Conservation (phyloP, 2,329 filamentous ascomycete species). For the Anthostomella pinea region DNA sequence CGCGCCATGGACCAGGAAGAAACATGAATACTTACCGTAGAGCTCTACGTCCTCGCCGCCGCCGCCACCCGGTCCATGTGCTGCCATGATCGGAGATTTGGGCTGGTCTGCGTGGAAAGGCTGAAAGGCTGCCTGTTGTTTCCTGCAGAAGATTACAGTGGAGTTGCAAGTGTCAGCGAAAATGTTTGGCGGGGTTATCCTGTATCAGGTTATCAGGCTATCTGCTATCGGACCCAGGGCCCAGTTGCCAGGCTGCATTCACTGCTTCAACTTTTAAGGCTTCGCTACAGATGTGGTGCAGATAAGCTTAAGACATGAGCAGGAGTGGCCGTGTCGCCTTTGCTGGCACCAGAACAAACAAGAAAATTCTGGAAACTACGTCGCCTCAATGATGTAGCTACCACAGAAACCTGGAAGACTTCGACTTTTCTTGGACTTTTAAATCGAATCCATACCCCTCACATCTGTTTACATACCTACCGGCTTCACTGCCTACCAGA, state of each 20-base stretch:
- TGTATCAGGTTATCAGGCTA: neutral
- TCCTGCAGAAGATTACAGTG: slow-evolving; percentile 19
- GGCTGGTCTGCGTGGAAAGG: slow-evolving; percentile 1
- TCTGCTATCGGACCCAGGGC: too few species aligned
- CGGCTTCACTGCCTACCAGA: too few species aligned
- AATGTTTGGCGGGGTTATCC: slow-evolving; percentile 28
- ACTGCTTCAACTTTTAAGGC: too few species aligned
- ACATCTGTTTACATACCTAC: too few species aligned
- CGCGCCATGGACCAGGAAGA: neutral
- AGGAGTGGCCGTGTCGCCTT: too few species aligned
- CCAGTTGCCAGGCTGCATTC: too few species aligned
- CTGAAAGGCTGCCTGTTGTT: slow-evolving; percentile 5
- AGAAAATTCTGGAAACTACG: neutral
- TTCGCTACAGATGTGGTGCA: too few species aligned
- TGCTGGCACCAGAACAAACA: neutral
- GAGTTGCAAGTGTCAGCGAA: slow-evolving; percentile 19
- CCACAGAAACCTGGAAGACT: neutral
- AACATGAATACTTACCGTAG: slow-evolving; percentile 49
- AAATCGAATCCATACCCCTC: too few species aligned
- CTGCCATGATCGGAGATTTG: slow-evolving; percentile 23
- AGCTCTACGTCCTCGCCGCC: slow-evolving; percentile 52
- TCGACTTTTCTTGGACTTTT: too few species aligned
- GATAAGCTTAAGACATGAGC: too few species aligned
- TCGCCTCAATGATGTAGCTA: neutral
- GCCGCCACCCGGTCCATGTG: slow-evolving; percentile 22